These are phyloP conservation scores for Royoungia palumana DNA, from an alignment of 768 basidiomycete genomes.

Conservation along the genomic window DNA sequence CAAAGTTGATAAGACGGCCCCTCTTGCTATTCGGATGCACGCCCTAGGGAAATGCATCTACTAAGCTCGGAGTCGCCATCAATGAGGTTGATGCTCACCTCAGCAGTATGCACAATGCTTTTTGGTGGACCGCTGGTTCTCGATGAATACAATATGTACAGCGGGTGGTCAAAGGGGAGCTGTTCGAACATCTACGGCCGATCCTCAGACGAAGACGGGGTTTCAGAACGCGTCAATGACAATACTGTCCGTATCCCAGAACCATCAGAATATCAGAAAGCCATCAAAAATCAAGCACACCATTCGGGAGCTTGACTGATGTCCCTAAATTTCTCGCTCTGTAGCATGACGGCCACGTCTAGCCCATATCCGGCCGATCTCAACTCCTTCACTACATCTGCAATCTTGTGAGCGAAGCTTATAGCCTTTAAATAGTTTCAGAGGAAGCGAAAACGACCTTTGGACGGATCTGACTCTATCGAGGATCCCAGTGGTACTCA, in stretches of 20 bases:
- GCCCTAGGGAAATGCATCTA: slow-evolving; percentile 42
- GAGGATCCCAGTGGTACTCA: slow-evolving; percentile 56
- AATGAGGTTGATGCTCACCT: slow-evolving; percentile 42
- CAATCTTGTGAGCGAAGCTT: slow-evolving; percentile 51
- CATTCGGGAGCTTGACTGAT: slow-evolving; percentile 27
- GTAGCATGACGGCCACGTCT: slow-evolving; percentile 52
- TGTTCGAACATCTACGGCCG: slow-evolving; percentile 61
- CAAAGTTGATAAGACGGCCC: slow-evolving; percentile 45
- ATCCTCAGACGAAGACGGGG: slow-evolving; percentile 36
- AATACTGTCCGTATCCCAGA: slow-evolving; percentile 7
- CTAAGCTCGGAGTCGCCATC: neutral
- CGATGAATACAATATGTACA: slow-evolving; percentile 82
- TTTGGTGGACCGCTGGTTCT: slow-evolving; percentile 86
- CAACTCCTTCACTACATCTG: slow-evolving; percentile 50
- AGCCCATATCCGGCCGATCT: slow-evolving; percentile 40
- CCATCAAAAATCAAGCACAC: slow-evolving; percentile 9
- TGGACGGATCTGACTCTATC: slow-evolving; percentile 74
- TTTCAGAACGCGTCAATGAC: slow-evolving; percentile 51
- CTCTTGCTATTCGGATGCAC: slow-evolving; percentile 69
- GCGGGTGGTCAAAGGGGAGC: slow-evolving; percentile 72
- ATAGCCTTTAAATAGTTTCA: slow-evolving; percentile 64
- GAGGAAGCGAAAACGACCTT: slow-evolving; percentile 68
- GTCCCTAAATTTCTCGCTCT: slow-evolving; percentile 51
- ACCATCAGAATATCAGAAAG: neutral
- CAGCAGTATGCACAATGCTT: slow-evolving; percentile 76